A percentile compares a stretch with the other conserved stretches of the same genome.
These are phyloP conservation scores for Pichia cephalocereana DNA, from an alignment of 805 yeast species.

Conservation along the genomic window DNA sequence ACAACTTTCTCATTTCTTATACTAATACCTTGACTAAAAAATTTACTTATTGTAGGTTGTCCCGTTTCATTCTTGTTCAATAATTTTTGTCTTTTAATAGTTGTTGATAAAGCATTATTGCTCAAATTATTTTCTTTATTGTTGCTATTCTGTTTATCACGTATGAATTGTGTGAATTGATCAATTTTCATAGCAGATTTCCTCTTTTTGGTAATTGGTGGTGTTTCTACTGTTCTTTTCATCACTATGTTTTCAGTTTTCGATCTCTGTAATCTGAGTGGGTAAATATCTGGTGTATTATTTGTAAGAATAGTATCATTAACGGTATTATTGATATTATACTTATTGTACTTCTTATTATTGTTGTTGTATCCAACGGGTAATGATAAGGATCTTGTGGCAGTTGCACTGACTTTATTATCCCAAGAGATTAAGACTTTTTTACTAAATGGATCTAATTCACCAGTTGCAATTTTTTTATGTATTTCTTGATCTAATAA, in stretches of 20 bases:
- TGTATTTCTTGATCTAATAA: constrained; percentile 40
- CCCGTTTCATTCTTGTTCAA: constrained; percentile 13
- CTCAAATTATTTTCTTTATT: not conserved
- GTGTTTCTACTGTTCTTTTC: not conserved
- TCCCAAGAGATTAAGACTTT: constrained; percentile 40
- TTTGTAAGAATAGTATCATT: no score
- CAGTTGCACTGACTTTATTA: constrained; percentile 18
- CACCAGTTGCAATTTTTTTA: constrained; percentile 50
- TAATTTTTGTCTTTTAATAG: constrained; percentile 20
- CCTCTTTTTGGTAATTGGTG: constrained; percentile 6
- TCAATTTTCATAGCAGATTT: constrained; percentile 17
- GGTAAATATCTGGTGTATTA: no score
- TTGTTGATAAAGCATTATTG: constrained; percentile 12
- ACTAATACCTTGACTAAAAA: constrained; percentile 9
- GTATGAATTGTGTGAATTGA: constrained; percentile 13
- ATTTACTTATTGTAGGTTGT: constrained; percentile 11
- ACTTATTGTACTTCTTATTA: not conserved
- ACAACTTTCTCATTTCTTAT: not conserved
- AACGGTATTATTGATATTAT: no score
- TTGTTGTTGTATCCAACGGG: not conserved
- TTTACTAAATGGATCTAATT: constrained; percentile 55
- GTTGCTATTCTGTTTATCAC: not conserved
- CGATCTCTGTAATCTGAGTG: not conserved
- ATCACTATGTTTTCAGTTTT: constrained; percentile 1
- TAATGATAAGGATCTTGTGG: constrained; percentile 1